A percentile compares a stretch with the other conserved stretches of the same genome.
phyloP scores from a whole-genome alignment of 495 filamentous ascomycete genomes.

The Aspergillus baeticus region DNA sequence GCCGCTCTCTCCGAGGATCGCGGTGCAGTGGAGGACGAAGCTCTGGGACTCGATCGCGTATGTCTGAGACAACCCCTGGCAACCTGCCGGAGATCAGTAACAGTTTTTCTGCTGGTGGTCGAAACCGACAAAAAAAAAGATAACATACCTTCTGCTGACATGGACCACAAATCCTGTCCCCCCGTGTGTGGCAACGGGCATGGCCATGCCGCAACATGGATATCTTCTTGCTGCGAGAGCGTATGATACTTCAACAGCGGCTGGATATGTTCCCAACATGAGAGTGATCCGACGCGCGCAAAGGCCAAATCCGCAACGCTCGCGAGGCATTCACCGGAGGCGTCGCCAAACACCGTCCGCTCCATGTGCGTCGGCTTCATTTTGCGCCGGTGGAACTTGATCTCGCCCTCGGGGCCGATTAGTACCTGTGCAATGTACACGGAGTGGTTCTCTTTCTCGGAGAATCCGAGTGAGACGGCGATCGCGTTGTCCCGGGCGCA shows the following conservation, averaged over 20 bases:
- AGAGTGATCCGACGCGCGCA: too few species aligned
- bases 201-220: slow-evolving; percentile 65
- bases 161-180: slow-evolving; percentile 29
- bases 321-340: slow-evolving; percentile 35
- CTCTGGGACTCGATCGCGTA: slow-evolving; percentile 53
- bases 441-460: slow-evolving; percentile 41
- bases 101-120: too few species aligned
- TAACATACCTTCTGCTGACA: slow-evolving; percentile 35
- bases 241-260: slow-evolving; percentile 61
- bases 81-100: slow-evolving; percentile 15
- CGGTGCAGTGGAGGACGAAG: slow-evolving; percentile 51
- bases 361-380: slow-evolving; percentile 61
- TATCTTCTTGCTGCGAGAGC: slow-evolving; percentile 45
- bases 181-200: slow-evolving; percentile 25
- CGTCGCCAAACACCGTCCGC: slow-evolving; percentile 55
- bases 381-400: slow-evolving; percentile 50
- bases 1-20: slow-evolving; percentile 37
- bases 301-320: too few species aligned
- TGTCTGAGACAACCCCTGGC: slow-evolving; percentile 35
- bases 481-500: slow-evolving; percentile 24
- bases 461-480: slow-evolving; percentile 45
- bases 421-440: slow-evolving; percentile 56
- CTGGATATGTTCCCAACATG: slow-evolving; percentile 62
- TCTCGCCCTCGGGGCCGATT: slow-evolving; percentile 44
- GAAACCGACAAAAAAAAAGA: too few species aligned